Conservation (phyloP, 2,329 filamentous ascomycete species). For the Beauveria rudraprayagi region DNA sequence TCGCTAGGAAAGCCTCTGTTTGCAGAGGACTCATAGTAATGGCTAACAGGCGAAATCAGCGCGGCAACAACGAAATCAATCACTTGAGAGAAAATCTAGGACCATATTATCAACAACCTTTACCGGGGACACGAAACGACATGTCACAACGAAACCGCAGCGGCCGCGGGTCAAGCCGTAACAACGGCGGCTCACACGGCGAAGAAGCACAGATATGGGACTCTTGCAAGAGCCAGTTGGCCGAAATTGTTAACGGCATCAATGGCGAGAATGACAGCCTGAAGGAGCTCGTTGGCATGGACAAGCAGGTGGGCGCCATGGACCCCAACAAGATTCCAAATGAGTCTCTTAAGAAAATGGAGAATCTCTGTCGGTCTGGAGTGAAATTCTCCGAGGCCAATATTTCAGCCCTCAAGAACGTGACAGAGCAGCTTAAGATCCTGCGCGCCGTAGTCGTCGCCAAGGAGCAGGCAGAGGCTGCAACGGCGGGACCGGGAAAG, state of each 20-base stretch:
- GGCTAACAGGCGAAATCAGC: slow-evolving; percentile 12
- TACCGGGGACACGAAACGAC: slow-evolving; percentile 12
- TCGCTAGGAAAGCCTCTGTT: background rate
- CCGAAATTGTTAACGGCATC: slow-evolving; percentile 32
- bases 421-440: slow-evolving; percentile 36
- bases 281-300: slow-evolving; percentile 29
- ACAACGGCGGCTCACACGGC: slow-evolving; percentile 34
- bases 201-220: slow-evolving; percentile 39
- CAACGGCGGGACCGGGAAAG: slow-evolving; percentile 24
- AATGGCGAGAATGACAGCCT: slow-evolving; percentile 36
- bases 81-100: slow-evolving; percentile 11
- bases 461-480: slow-evolving; percentile 33
- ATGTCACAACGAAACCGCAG: slow-evolving; percentile 40
- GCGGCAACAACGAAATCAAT: slow-evolving; percentile 8
- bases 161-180: slow-evolving; percentile 36
- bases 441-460: slow-evolving; percentile 34
- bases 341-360: slow-evolving; percentile 34
- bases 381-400: slow-evolving; percentile 34
- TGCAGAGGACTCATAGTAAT: slow-evolving; percentile 10
- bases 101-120: slow-evolving; percentile 8
- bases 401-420: slow-evolving; percentile 26
- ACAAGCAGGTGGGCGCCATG: slow-evolving; percentile 33
- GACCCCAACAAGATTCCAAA: slow-evolving; percentile 30
- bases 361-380: slow-evolving; percentile 33
- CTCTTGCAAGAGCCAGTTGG: slow-evolving; percentile 29